Evolutionary conservation across 495 filamentous ascomycete genomes (phyloP).

Genomic region (Annulohypoxylon maeteangense): DNA sequence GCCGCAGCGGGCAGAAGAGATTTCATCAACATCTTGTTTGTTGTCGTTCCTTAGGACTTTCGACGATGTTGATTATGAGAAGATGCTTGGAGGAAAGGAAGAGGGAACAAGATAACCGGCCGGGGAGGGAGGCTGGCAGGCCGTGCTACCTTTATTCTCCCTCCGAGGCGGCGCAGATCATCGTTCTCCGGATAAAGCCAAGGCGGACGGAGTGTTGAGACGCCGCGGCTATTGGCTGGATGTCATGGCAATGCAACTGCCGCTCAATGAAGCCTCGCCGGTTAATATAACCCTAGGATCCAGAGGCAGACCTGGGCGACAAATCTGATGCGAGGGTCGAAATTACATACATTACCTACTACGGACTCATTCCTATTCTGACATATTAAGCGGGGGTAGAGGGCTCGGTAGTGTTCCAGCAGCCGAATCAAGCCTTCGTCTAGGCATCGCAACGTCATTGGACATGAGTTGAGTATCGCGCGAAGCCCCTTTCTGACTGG

Average conservation of each 20-base stretch:
- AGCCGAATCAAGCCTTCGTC: slow-evolving; percentile 36
- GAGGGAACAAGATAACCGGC: slow-evolving; percentile 13
- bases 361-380: slow-evolving; percentile 33
- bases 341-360: slow-evolving; percentile 41
- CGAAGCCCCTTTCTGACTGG: slow-evolving; percentile 10
- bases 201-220: slow-evolving; percentile 29
- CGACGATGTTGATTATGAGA: not conserved
- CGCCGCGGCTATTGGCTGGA: slow-evolving; percentile 29
- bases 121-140: slow-evolving; percentile 16
- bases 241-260: slow-evolving; percentile 29
- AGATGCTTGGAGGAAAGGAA: slow-evolving; percentile 9
- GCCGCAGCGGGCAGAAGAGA: slow-evolving; percentile 44
- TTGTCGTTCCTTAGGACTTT: slow-evolving; percentile 1
- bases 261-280: slow-evolving; percentile 39
- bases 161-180: slow-evolving; percentile 29
- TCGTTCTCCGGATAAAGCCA: slow-evolving; percentile 42
- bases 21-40: slow-evolving; percentile 41
- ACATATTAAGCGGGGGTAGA: slow-evolving; percentile 45
- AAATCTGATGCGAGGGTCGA: slow-evolving; percentile 37
- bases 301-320: slow-evolving; percentile 23
- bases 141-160: slow-evolving; percentile 35
- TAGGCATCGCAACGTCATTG: slow-evolving; percentile 36
- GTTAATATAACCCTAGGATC: slow-evolving; percentile 39
- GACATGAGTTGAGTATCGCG: not conserved
- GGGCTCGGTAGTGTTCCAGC: slow-evolving; percentile 36